Percentiles rank a stretch among this genome's conserved stretches.
Conservation (phyloP, 2,329 filamentous ascomycete species). For the Pleomassaria siparia region DNA sequence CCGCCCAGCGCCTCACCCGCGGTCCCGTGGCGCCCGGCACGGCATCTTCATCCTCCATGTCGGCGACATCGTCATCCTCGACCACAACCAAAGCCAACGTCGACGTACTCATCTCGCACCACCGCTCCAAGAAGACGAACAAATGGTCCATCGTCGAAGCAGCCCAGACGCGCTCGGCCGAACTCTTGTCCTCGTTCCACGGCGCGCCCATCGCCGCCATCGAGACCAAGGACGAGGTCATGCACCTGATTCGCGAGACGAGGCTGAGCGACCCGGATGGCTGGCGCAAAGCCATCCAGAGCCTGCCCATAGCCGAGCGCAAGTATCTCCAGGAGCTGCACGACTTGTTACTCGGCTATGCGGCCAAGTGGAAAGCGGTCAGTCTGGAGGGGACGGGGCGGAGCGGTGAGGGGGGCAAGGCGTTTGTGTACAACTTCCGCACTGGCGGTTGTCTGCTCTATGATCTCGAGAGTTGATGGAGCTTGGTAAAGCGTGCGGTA, state of each 20-base stretch:
- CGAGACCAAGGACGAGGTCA: constrained; percentile 80
- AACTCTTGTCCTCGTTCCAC: constrained; percentile 69
- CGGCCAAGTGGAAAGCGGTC: constrained; percentile 56
- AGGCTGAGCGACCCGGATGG: constrained; percentile 76
- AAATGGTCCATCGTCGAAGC: constrained; percentile 83
- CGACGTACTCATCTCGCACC: constrained; percentile 78
- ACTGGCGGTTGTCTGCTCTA: constrained; percentile 85
- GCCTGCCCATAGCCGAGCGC: constrained; percentile 72
- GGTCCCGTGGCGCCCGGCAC: constrained; percentile 20
- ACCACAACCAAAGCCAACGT: constrained; percentile 62
- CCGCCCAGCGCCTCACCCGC: constrained; percentile 35
- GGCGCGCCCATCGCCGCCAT: constrained; percentile 83
- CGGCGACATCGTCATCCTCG: constrained; percentile 16
- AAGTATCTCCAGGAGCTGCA: constrained; percentile 83
- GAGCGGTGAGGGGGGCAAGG: constrained; percentile 61
- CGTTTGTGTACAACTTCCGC: constrained; percentile 90
- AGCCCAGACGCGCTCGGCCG: constrained; percentile 58
- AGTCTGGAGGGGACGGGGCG: constrained; percentile 37
- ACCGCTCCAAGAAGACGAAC: constrained; percentile 89
- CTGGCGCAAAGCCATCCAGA: constrained; percentile 81
- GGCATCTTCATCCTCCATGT: too few relatives aligned
- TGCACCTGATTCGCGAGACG: constrained; percentile 75
- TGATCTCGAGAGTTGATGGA: constrained; percentile 60
- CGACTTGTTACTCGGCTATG: constrained; percentile 68
- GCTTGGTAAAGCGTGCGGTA: background rate